Base-by-base conservation (phyloP, 768 basidiomycete species). In the Mycena leptocephala region DNA sequence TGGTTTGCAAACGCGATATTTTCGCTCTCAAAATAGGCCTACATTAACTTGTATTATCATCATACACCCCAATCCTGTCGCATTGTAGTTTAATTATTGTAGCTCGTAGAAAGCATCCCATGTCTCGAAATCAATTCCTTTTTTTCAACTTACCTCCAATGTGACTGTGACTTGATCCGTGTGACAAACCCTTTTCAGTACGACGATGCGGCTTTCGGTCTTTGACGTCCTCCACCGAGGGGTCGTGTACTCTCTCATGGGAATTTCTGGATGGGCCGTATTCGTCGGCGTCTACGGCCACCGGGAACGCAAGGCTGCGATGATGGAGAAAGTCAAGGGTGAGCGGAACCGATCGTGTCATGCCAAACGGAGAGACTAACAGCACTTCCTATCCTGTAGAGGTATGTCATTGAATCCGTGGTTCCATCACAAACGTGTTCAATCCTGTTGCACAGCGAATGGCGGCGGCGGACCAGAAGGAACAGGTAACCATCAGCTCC, bases 321-420 rank as follows among this genome's bases (percentile, higher is more conserved):
- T 91, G 5, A 82, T 93, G 75, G 85, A 86, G 63, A 85, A 88
- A 67, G 91, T 91, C 68, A 86, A 88, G 90, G 92, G 92, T 92
- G 82, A 72, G 90, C 67, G n/a, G 26, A 0, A 28, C 22, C 53
- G 33, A 28, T 58, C 55, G 64, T 28, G 39, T 33, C 62, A 53
- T 26, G 67, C 18, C 33, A 46, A 22, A 33, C 24, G n/a, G 33
- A 35, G 35, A 56, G n/a, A 30, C 26, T 69, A 26, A 67, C 64
- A 72, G 43, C 61, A 51, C n/a, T 37, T 61, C 53, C 55, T 32
- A 33, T 37, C n/a, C 64, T 58, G 63, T 59, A 78, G 77, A 76
- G 71, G 77, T 76, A 37, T 13, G 37, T 35, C 32, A 43, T 46
- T 46, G 14, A 46, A 20, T 32, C 18, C 11, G 14, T 22, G 5